Evolutionary conservation across 2,329 filamentous ascomycete species (phyloP), one percentile per base, ranked within the genome.

Genomic region (Verruconis gallopava): DNA sequence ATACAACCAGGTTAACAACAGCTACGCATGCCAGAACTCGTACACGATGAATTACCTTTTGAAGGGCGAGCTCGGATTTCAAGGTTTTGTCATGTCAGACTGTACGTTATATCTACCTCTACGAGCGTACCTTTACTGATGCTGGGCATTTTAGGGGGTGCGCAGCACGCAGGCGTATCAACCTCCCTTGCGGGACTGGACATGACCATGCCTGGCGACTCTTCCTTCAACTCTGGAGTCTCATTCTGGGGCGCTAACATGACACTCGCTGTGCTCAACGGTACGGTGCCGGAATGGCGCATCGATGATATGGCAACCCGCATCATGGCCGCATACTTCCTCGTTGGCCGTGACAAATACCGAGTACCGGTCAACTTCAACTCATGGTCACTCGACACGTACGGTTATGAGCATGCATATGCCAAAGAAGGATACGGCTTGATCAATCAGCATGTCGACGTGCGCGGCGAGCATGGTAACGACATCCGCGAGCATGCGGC

Each of bases 291-390:
- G 1, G 76, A 83, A 50, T 93, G 82, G 73, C 76, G 89, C 39
- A 58, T 96, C 6, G 88, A 95, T 51, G 91, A 96, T 55, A 93
- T 94, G 80, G 84, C 77, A 4, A 81, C 85, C 60, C 78, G 91
- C 51, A 93, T 83, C 49, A 69, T 84, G 62, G 68, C 76, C 40
- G 73, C 73, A 3, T 79, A 73, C 57, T 80, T 75, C 59, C 73
- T 72, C 50, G 74, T 79, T 38, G 74, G 72, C 44, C 72, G 73
- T 41, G 71, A 75, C 43, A 57, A 57, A 33, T 52, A 58, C 48
- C 57, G 63, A 30, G 62, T 68, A 18, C 68, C 69, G 1, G 77
- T 83, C 59, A 96, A 88, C 69, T 94, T 95, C 63, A 80, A 81
- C 52, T 85, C 85, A 4, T 96, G 89, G 89, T 85, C 80, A 1